Percentiles rank a stretch among this genome's conserved stretches.
Evolutionary conservation across 2,329 filamentous ascomycete species (phyloP).

Genomic region (Reticulascus tulasneorum): DNA sequence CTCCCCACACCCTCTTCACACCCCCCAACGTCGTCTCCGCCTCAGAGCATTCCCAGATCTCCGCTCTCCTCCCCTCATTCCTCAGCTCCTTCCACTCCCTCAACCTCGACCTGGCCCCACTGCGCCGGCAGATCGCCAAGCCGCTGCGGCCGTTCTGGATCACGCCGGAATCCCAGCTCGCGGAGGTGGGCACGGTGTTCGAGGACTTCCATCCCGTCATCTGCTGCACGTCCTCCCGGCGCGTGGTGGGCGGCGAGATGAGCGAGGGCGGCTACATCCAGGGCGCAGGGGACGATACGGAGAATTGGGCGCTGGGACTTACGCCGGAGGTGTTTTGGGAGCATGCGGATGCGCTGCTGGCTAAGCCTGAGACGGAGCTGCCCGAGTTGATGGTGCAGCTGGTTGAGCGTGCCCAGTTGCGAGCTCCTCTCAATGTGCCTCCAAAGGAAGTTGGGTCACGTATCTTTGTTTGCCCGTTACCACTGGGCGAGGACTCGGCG

Average conservation of each 20-base stretch:
- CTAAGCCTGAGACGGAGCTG: conserved; percentile 61
- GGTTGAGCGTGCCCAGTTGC: conserved; percentile 25
- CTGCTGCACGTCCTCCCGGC: conserved; percentile 78
- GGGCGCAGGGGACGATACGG: conserved; percentile 90
- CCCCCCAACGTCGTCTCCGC: conserved; percentile 68
- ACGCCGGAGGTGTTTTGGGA: conserved; percentile 78
- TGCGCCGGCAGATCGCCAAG: conserved; percentile 58
- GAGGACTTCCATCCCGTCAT: conserved; percentile 67
- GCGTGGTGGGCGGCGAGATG: conserved; percentile 64
- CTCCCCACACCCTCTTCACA: conserved; percentile 52
- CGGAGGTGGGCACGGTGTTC: conserved; percentile 37
- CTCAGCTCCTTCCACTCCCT: conserved; percentile 50
- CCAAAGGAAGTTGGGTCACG: conserved; percentile 29
- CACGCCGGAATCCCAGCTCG: conserved; percentile 60
- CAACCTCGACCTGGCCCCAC: conserved; percentile 50
- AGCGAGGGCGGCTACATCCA: conserved; percentile 72
- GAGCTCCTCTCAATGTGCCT: neutral
- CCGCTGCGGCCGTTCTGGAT: conserved; percentile 79
- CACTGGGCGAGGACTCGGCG: conserved; percentile 15
- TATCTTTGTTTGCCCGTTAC: conserved; percentile 33
- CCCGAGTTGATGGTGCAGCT: conserved; percentile 45
- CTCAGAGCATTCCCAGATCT: conserved; percentile 79
- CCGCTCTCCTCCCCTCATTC: conserved; percentile 54
- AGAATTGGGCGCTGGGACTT: conserved; percentile 84
- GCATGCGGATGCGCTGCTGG: conserved; percentile 57